Base-by-base conservation (phyloP, 2,329 filamentous ascomycete species). In the Trichoderma brevicompactum region DNA sequence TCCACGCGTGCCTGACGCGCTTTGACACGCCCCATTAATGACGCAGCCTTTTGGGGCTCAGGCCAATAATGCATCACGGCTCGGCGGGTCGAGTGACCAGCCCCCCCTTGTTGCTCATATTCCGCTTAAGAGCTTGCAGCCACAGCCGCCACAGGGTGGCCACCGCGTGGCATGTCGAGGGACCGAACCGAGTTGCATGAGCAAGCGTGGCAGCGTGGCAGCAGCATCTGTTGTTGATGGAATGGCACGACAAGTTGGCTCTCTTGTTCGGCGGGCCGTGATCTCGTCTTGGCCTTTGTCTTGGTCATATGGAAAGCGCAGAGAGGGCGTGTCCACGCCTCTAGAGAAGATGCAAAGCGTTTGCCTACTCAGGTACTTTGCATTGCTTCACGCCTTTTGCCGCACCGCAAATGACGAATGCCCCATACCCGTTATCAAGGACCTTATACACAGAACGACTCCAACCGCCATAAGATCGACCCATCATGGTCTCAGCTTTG, bases 91-190 rank as follows among this genome's bases (percentile, higher is more conserved):
- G 34, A 43, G 19, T 17, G 53, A 59, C 62, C 54, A 58, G 36
- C 43, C 36, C 53, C 53, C 36, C 54, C 62, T 43, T 34, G 62
- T n/a, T 34, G 15, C 4, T 36, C 50, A 46, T 43, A 52, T 63
- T 53, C 58, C 46, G 60, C 52, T 64, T 56, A 56, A 63, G 61
- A 56, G 61, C 61, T 64, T 64, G 53, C 61, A 56, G 61, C 61
- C 44, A 34, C 43, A 40, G 43, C 41, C 41, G 52, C 52, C 44
- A 53, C 59, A 17, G 12, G 34, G 41, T 44, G 28, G 36, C 54
- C 54, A 46, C 23, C 32, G 40, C 10, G 40, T 19, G 40, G 41
- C 28, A 40, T 28, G 38, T 41, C 48, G 13, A 19, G 10, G 38
- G 40, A 50, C n/a, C 19, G 23, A 28, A 28, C 23, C 23, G 23